phyloP scores from a whole-genome alignment of 768 basidiomycete genomes.

The Hericium erinaceus region DNA sequence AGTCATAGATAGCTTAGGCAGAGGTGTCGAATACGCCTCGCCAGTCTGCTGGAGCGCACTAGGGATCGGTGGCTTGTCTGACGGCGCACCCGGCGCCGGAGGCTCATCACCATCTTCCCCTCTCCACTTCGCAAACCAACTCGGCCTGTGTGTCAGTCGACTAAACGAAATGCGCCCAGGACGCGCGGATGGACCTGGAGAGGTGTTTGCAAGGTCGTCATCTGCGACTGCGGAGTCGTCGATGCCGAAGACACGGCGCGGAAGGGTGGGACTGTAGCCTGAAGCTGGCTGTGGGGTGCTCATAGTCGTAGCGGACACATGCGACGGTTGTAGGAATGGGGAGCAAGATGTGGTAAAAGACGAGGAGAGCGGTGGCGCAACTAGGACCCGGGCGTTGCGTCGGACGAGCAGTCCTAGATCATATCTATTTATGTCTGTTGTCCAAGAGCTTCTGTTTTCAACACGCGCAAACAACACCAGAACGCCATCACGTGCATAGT shows the following conservation, averaged over 20 bases:
- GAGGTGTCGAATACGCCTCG: conserved; percentile 69
- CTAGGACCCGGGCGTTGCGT: too few species aligned
- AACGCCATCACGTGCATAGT: not conserved
- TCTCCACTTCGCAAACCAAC: not conserved
- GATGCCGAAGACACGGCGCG: conserved; percentile 7
- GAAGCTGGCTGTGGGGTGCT: not conserved
- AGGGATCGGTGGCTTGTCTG: conserved; percentile 56
- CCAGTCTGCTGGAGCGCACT: conserved; percentile 52
- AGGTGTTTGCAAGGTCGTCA: not conserved
- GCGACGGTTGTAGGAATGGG: too few species aligned
- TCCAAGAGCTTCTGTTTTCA: not conserved
- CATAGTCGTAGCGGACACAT: not conserved
- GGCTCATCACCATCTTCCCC: conserved; percentile 3
- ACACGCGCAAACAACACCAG: not conserved
- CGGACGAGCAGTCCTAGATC: not conserved
- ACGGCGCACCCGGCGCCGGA: conserved; percentile 5
- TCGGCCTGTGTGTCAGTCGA: not conserved
- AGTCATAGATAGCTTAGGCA: conserved; percentile 82
- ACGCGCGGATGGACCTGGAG: not conserved
- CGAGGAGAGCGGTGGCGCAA: too few species aligned
- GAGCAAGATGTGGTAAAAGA: too few species aligned
- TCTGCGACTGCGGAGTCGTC: conserved; percentile 1
- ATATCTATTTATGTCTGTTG: not conserved
- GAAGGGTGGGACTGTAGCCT: not conserved
- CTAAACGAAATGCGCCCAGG: not conserved